Evolutionary conservation across 2,329 filamentous ascomycete species (phyloP).

Genomic region (Beauveria scarabaeidicola): DNA sequence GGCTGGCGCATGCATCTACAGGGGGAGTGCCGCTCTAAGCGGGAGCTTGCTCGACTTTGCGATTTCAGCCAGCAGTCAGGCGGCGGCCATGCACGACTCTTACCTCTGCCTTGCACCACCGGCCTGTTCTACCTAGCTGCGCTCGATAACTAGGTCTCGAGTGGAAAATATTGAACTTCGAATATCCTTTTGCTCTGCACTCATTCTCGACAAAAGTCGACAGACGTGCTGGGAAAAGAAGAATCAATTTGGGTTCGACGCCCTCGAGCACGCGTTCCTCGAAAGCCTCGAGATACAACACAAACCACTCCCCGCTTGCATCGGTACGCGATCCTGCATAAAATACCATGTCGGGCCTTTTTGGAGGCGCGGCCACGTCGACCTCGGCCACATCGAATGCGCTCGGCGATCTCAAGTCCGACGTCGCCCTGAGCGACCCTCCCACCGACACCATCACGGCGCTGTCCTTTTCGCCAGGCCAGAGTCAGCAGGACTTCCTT

Average conservation of each 20-base stretch:
- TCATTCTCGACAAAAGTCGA: not conserved
- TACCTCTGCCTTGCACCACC: conserved; percentile 4
- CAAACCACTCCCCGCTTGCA: not conserved
- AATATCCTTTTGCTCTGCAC: not conserved
- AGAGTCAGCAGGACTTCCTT: conserved; percentile 58
- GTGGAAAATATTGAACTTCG: not conserved
- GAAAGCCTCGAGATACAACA: not conserved
- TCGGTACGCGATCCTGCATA: not conserved
- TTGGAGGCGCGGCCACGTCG: conserved; percentile 39
- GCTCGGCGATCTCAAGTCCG: conserved; percentile 82
- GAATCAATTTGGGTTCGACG: not conserved
- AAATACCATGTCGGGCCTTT: conserved; percentile 53
- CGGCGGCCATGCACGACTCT: conserved; percentile 13
- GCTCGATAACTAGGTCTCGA: not conserved
- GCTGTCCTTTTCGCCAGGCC: conserved; percentile 67
- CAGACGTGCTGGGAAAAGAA: not conserved
- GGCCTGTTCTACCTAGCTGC: not conserved
- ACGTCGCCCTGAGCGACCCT: conserved; percentile 68
- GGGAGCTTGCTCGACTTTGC: conserved; percentile 3
- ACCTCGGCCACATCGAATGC: conserved; percentile 53
- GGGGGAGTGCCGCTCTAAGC: conserved; percentile 14
- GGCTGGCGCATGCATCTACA: conserved; percentile 14
- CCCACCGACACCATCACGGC: conserved; percentile 88
- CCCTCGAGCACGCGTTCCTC: conserved; percentile 4
- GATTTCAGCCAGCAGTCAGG: conserved; percentile 9